Conservation (phyloP, 805 yeast species). For the Myxozyma sirexii region DNA sequence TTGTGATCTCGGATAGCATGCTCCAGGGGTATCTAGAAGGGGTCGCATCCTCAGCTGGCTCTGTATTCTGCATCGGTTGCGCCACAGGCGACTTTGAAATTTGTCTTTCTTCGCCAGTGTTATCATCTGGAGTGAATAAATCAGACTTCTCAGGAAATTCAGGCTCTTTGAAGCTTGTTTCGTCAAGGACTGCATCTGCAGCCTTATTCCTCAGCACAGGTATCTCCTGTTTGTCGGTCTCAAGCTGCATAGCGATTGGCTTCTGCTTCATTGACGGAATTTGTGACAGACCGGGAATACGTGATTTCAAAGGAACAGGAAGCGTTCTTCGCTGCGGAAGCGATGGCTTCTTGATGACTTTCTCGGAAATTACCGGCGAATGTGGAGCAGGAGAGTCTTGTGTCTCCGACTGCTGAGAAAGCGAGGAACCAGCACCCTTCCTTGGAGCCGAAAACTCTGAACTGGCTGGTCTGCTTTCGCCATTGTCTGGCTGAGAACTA, state of each 20-base stretch:
- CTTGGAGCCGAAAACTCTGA: too few species aligned
- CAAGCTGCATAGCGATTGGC: neutral
- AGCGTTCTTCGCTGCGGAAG: neutral
- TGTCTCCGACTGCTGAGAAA: neutral
- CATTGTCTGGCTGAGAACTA: neutral
- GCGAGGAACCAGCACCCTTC: too few species aligned
- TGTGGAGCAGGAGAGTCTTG: neutral
- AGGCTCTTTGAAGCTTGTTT: neutral
- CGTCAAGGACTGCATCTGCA: too few species aligned
- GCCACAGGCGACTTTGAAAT: neutral
- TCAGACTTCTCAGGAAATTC: neutral
- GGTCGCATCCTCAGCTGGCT: neutral
- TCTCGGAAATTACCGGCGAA: neutral
- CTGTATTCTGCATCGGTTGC: neutral
- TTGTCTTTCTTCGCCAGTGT: neutral
- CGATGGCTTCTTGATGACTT: neutral
- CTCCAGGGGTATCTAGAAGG: constrained; percentile 15
- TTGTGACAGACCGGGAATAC: constrained; percentile 9
- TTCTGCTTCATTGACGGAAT: constrained; percentile 1
- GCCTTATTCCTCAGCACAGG: neutral
- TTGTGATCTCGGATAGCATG: constrained; percentile 16
- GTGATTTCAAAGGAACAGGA: neutral
- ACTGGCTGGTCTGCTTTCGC: too few species aligned
- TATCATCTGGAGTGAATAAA: neutral
- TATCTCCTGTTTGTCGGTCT: neutral